phyloP scores from a whole-genome alignment of 2,329 filamentous ascomycete species.

The Colletotrichum camelliae region DNA sequence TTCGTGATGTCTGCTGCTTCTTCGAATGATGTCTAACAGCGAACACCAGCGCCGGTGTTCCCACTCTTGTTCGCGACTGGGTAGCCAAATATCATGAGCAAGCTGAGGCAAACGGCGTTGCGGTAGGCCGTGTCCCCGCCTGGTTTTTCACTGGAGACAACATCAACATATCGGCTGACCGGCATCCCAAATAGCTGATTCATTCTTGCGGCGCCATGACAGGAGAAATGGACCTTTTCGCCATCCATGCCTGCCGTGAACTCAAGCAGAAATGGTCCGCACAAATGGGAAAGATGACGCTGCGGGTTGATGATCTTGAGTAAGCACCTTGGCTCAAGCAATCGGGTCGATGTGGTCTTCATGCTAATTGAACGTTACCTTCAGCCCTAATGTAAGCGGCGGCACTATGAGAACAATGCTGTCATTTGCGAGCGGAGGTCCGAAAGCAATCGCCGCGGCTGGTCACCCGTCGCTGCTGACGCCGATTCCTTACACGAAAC shows the following conservation, averaged over 20 bases:
- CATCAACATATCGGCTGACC: neutral
- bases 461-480: neutral
- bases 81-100: neutral
- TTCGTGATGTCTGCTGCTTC: neutral
- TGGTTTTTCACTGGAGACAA: neutral
- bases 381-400: neutral
- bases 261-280: neutral
- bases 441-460: neutral
- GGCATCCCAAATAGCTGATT: neutral
- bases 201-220: neutral
- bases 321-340: rapidly evolving
- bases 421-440: neutral
- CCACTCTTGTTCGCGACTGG: neutral
- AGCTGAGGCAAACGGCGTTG: neutral
- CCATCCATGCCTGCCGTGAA: neutral
- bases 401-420: neutral
- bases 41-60: neutral
- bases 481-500: neutral
- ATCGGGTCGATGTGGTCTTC: neutral
- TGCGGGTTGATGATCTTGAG: neutral
- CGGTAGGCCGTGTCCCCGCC: neutral
- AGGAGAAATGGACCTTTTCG: neutral
- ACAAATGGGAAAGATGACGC: neutral
- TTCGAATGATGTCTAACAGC: neutral
- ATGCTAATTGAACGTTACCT: neutral